phyloP scores from a whole-genome alignment of 768 basidiomycete species.

The Russula virescens region DNA sequence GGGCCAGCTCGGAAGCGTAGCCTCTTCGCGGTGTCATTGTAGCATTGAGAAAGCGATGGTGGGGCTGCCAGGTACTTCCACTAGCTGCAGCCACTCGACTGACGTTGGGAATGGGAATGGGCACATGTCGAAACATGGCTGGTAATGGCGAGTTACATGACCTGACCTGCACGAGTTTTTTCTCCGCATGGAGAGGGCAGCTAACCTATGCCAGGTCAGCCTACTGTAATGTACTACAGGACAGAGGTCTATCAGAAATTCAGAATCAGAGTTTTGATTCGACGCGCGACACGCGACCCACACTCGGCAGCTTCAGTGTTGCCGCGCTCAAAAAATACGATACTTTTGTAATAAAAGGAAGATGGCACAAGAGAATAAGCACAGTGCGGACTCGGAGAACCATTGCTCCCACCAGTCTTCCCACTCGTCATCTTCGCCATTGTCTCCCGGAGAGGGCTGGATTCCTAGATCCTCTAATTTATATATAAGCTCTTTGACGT shows the following conservation, averaged over 20 bases:
- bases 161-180: slow-evolving; percentile 27
- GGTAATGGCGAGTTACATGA: slow-evolving; percentile 30
- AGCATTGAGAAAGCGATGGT: not conserved
- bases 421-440: slow-evolving; percentile 50
- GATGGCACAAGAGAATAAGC: not conserved
- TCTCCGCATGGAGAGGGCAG: slow-evolving; percentile 26
- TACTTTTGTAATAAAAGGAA: not conserved
- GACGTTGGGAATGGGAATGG: slow-evolving; percentile 44
- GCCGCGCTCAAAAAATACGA: not conserved
- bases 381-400: slow-evolving; percentile 30
- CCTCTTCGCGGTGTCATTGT: not conserved
- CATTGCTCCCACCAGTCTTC: slow-evolving; percentile 60
- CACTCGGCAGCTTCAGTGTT: no score
- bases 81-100: not conserved
- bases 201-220: not conserved
- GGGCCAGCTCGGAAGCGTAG: slow-evolving; percentile 10
- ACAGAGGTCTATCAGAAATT: no score
- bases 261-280: not conserved
- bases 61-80: not conserved
- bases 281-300: no score
- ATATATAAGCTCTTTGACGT: slow-evolving; percentile 65
- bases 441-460: slow-evolving; percentile 52
- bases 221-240: no score
- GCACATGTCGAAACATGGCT: not conserved
- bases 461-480: slow-evolving; percentile 66